Conservation (phyloP, 73 alveolate genomes). For the Loxodes magnus region DNA sequence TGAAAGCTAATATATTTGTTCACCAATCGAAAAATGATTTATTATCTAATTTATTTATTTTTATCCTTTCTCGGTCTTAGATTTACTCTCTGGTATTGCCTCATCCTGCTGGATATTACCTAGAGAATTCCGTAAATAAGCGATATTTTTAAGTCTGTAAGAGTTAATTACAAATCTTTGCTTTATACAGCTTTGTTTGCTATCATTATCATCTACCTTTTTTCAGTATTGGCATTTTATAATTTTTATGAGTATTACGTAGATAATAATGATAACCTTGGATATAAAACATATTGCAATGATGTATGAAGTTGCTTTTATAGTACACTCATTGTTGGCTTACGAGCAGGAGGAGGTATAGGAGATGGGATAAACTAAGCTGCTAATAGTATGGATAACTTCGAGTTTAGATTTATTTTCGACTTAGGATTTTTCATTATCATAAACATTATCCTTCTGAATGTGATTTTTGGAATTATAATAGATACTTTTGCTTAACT, state of each 20-base stretch:
- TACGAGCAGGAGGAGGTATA: constrained; percentile 75
- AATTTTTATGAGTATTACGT: constrained; percentile 5
- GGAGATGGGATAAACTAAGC: constrained; percentile 43
- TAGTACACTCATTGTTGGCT: constrained; percentile 52
- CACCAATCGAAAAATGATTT: too few relatives aligned
- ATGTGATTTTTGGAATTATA: constrained; percentile 56
- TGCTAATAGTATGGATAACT: not conserved
- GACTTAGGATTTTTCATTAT: constrained; percentile 57
- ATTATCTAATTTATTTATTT: too few relatives aligned
- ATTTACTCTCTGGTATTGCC: constrained; percentile 8
- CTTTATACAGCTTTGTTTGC: constrained; percentile 9
- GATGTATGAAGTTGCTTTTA: constrained; percentile 55
- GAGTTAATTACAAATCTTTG: constrained; percentile 10
- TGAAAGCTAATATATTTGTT: too few relatives aligned
- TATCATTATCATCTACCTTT: constrained; percentile 17
- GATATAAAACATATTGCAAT: constrained; percentile 29
- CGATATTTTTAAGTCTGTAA: constrained; percentile 12
- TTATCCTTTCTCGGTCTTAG: too few relatives aligned
- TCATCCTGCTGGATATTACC: constrained; percentile 23
- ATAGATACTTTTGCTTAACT: constrained; percentile 72
- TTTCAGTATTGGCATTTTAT: constrained; percentile 14
- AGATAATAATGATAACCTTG: constrained; percentile 1
- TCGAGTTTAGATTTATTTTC: constrained; percentile 51
- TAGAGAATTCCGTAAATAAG: constrained; percentile 12
- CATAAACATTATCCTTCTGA: constrained; percentile 51